Evolutionary conservation across 495 filamentous ascomycete species (phyloP), one percentile per base, ranked within the genome.

Genomic region (Cudoniella acicularis): DNA sequence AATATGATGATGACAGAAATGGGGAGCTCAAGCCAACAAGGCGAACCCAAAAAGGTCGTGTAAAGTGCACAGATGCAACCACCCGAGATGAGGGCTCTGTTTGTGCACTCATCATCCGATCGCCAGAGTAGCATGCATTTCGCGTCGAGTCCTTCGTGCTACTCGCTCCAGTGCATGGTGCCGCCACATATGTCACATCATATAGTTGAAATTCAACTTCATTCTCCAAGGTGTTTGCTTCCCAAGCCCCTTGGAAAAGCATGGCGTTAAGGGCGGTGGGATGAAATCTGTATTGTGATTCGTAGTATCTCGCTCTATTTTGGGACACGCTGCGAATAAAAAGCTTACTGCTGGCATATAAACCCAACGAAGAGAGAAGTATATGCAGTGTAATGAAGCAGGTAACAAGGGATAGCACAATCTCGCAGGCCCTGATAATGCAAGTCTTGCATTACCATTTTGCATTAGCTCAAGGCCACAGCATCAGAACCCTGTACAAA

Each of bases 31-130:
- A 75, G 68, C 3, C 65, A 86, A 53, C 74, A 74, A 49, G 81
- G 83, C 48, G 68, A 80, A 56, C 78, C 76, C 16, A 81, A 78
- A 68, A 83, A 82, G 61, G 78, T 76, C 24, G 73, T 84, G 66
- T 83, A 68, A 71, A 52, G 25, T 10, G 17, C 26, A 24, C 24
- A 24, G 20, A 62, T 61, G 64, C 53, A 57, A 26, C 53, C 21
- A 51, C 22, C 64, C 64, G 60, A 63, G 23, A 63, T 60, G 49
- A 22, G 22, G 13, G 16, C 27, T 51, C 9, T 22, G 18, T 51
- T 49, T 57, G 52, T 61, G 50, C 54, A 56, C 30, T 30, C 49
- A 56, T 42, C 23, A 18, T 42, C 25, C 40, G 40, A 30, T 46
- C 36, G 26, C 18, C 22, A 26, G 43, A 18, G n/a, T 30, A 42